Conservation (phyloP, 2,329 filamentous ascomycete species). For the Chaetomiaceae sp. region DNA sequence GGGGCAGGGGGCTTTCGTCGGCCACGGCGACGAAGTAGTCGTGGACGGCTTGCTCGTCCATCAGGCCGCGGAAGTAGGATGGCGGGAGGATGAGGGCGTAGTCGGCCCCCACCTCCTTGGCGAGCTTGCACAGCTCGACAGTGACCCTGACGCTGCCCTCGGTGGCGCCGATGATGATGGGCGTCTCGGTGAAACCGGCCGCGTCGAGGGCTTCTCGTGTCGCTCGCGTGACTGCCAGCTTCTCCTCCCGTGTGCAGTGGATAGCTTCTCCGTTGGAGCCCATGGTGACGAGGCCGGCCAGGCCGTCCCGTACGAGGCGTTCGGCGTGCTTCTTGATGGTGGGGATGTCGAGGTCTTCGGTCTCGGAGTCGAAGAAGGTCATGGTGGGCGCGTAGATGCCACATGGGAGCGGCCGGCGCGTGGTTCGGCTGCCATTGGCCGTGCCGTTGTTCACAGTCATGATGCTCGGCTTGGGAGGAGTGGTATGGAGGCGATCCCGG, state of each 20-base stretch:
- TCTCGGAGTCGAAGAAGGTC: slow-evolving; percentile 82
- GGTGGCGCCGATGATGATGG: slow-evolving; percentile 76
- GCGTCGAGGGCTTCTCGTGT: slow-evolving; percentile 78
- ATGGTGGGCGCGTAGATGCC: slow-evolving; percentile 86
- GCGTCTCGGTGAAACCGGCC: slow-evolving; percentile 69
- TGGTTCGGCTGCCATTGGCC: slow-evolving; percentile 35
- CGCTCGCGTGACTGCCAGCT: slow-evolving; percentile 66
- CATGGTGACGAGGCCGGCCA: slow-evolving; percentile 80
- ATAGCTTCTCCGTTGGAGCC: slow-evolving; percentile 88
- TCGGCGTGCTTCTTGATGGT: slow-evolving; percentile 76
- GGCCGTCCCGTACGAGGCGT: slow-evolving; percentile 69
- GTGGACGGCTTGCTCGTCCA: slow-evolving; percentile 68
- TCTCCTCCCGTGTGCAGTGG: slow-evolving; percentile 75
- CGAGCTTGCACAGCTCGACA: slow-evolving; percentile 66
- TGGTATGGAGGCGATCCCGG: slow-evolving; percentile 4
- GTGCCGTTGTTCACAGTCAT: slow-evolving; percentile 34
- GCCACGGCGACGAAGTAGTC: slow-evolving; percentile 73
- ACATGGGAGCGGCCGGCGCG: slow-evolving; percentile 60
- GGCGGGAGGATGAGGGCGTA: slow-evolving; percentile 76
- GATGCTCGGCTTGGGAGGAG: slow-evolving; percentile 15
- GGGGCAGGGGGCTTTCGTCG: slow-evolving; percentile 67
- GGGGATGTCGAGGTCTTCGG: slow-evolving; percentile 77
- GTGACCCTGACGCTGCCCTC: slow-evolving; percentile 78
- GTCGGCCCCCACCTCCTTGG: slow-evolving; percentile 66
- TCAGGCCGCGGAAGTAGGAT: slow-evolving; percentile 74